phyloP scores from a whole-genome alignment of 202 grass and related monocot genomes.

The Hordeum pubiflorum region DNA sequence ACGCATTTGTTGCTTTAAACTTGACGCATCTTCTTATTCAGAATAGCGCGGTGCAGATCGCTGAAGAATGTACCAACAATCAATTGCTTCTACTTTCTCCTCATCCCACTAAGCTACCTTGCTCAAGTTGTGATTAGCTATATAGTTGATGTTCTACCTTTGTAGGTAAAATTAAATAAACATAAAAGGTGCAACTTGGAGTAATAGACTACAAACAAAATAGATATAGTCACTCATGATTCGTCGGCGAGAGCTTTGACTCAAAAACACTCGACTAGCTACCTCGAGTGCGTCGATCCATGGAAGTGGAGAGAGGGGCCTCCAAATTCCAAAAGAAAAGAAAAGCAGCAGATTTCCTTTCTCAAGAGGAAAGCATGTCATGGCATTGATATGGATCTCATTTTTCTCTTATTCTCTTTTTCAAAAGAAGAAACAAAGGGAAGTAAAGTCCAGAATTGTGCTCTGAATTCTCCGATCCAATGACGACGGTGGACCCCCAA shows the following conservation, averaged over 20 bases:
- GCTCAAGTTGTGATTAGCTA: neutral
- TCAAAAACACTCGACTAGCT: slow-evolving; percentile 29
- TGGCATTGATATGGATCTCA: slow-evolving; percentile 29
- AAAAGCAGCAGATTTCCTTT: slow-evolving; percentile 21
- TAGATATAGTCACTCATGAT: slow-evolving; percentile 14
- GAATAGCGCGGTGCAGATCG: neutral
- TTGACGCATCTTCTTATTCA: neutral
- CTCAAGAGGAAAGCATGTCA: neutral
- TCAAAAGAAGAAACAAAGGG: neutral
- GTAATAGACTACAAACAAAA: slow-evolving; percentile 16
- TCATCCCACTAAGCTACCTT: neutral
- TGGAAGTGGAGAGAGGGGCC: slow-evolving; percentile 11
- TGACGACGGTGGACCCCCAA: neutral
- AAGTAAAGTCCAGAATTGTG: neutral
- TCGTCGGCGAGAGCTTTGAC: slow-evolving; percentile 27
- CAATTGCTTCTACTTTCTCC: neutral
- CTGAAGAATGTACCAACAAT: neutral
- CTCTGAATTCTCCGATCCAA: neutral
- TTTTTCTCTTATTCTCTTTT: neutral
- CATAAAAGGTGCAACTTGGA: neutral
- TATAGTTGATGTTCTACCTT: neutral
- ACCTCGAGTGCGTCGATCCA: neutral
- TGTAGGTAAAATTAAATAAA: slow-evolving; percentile 11
- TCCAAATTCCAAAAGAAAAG: slow-evolving; percentile 19
- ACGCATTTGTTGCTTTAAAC: slow-evolving; percentile 6